Base-by-base conservation (phyloP, 768 basidiomycete species). In the Peribolospora baueri region DNA sequence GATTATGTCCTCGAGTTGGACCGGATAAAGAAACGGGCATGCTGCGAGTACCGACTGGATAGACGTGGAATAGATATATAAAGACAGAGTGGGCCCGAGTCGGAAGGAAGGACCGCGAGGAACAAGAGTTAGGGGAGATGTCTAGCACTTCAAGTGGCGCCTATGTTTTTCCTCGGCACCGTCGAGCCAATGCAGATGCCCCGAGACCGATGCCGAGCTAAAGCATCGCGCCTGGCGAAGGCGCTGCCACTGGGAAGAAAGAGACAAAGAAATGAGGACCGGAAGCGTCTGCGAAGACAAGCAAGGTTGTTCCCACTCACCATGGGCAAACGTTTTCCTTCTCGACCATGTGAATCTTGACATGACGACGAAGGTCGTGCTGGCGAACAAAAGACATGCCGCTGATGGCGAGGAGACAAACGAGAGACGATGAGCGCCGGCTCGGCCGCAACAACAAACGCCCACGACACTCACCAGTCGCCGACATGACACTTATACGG, bases 201-300 rank as follows among this genome's bases (percentile, higher is more conserved):
- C 49, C 71, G 61, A 51, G 70, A 68, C 7, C 68, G 67, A 58
- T 72, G 71, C 25, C 71, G 62, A 53, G 65, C 67, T 41, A 72
- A 61, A 1, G 71, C 71, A 56, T 72, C 71, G 39, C 68, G 69
- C 45, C 71, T 56, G 13, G 71, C 68, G 58, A 72, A 72, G 5
- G 65, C 67, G 61, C 70, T 70, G 11, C 70, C 70, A 58, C 70
- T 70, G 58, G 11, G 46, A 42, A n/a, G 46, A 42, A 49, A 43
- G 14, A n/a, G 11, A 13, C 42, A 41, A 42, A 38, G 39, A 51
- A 43, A 1, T n/a, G 3, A 5, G 10, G 2, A 42, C 36, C 11
- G 7, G 8, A 7, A 43, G 42, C 0, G 25, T 5, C 40, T 10
- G 38, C 14, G 51, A 36, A 5, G 50, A 36, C 40, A 14, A 49